Conservation (phyloP, 179 eudicot genomes). For the Gypsophila paniculata region DNA sequence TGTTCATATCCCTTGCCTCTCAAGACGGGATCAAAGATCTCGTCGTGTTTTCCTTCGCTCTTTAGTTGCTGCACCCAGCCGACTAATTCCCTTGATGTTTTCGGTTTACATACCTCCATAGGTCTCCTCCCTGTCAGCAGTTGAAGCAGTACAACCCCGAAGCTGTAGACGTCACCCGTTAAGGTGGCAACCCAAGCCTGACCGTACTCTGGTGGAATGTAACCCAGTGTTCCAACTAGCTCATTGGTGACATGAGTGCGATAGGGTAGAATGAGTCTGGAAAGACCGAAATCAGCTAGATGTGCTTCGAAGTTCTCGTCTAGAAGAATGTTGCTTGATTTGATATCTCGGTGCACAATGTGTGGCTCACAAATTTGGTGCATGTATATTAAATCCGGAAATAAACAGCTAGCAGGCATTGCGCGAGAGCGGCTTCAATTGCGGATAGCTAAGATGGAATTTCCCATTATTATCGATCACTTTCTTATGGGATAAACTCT, state of each 20-base stretch:
- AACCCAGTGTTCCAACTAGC: slow-evolving; percentile 87
- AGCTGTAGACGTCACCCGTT: slow-evolving; percentile 89
- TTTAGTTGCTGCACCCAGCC: slow-evolving; percentile 74
- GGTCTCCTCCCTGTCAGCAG: slow-evolving; percentile 81
- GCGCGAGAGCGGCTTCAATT: no score
- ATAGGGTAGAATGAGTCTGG: slow-evolving; percentile 74
- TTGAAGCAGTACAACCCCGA: slow-evolving; percentile 88
- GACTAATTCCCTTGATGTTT: slow-evolving; percentile 66
- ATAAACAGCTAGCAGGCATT: no score
- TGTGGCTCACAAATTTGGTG: slow-evolving; percentile 88
- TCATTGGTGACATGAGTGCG: slow-evolving; percentile 89
- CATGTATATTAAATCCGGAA: slow-evolving; percentile 88
- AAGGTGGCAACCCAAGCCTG: slow-evolving; percentile 91
- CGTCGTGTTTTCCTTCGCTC: slow-evolving; percentile 62
- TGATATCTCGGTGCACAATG: slow-evolving; percentile 90
- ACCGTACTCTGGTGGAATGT: slow-evolving; percentile 93
- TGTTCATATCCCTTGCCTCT: slow-evolving; percentile 60
- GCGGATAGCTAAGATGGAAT: no score
- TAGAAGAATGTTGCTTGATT: no score
- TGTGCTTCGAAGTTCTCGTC: no score
- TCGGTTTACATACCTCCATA: slow-evolving; percentile 65
- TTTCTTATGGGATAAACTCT: no score
- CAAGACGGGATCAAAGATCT: slow-evolving; percentile 58
- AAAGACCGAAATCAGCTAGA: slow-evolving; percentile 88
- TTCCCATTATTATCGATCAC: no score